Conservation (phyloP, 2,329 filamentous ascomycete genomes). For the Chaetomiaceae sp. region DNA sequence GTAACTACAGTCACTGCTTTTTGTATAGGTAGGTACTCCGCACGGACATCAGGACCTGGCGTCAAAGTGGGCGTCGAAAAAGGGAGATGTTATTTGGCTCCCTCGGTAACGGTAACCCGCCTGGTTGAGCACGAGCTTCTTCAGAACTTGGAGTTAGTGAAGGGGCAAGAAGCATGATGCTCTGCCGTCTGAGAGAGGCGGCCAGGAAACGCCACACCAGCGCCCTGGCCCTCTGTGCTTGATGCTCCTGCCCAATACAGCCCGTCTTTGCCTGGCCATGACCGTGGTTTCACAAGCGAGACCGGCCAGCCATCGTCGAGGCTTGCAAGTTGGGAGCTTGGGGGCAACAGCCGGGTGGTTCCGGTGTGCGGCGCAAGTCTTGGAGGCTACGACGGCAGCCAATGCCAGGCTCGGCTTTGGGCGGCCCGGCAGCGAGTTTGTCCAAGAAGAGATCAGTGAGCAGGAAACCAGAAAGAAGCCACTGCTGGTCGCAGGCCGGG, state of each 20-base stretch:
- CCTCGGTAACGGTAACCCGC: no score
- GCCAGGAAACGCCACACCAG: background rate
- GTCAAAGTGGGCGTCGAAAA: no score
- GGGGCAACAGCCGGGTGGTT: background rate
- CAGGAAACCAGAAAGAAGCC: background rate
- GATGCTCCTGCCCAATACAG: background rate
- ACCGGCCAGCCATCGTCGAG: background rate
- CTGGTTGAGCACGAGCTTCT: no score
- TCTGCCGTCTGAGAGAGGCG: no score
- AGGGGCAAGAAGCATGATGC: no score
- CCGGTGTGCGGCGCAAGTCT: background rate
- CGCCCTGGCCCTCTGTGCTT: background rate
- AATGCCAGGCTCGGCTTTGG: conserved; percentile 4
- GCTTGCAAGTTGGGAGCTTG: background rate
- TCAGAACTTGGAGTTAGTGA: no score
- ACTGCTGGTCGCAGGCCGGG: no score
- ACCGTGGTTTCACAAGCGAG: background rate
- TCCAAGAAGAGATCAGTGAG: conserved; percentile 6
- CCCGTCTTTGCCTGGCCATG: background rate
- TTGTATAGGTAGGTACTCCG: no score
- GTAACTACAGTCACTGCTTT: no score
- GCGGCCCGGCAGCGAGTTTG: background rate
- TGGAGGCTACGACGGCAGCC: background rate
- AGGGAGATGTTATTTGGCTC: background rate
- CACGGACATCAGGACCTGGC: no score